Evolutionary conservation across 345 rosid species (phyloP), one percentile per base, ranked within the genome.

Genomic region (Sonneratia alba): DNA sequence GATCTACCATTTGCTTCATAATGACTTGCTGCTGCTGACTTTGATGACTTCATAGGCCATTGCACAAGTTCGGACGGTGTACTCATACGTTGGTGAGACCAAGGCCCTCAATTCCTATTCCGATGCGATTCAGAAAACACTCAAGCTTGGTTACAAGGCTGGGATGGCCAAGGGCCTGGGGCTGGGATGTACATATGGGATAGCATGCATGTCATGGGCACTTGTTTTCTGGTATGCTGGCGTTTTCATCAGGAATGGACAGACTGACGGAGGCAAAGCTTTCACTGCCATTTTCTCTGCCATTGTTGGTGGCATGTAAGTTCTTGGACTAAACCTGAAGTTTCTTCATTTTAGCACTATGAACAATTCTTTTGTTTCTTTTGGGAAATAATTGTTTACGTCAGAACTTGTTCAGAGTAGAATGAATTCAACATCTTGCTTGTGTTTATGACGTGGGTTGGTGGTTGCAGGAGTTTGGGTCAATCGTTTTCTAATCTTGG

Each of bases 111-210:
- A 83, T 80, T 80, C 92, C 14, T 95, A 90, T 79, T 92, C 98
- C 3, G 99, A 95, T 74, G 92, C 98, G 2, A 92, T 95, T 82
- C 99, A 95, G 68, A 90, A 90, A 74, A 92, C 97, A 0, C 82
- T 95, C 63, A 92, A 95, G 82, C 97, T 95, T 18, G 97, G 99
- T 49, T 95, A 95, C 78, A 95, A 92, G 82, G 99, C 99, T 27
- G 99, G 99, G 15, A 90, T 95, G 99, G 99, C 99, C 71, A 95
- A 95, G 83, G 99, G 99, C 6, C 84, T 95, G 81, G 99, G 99
- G 22, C 83, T 95, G 27, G 99, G 99, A 75, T 95, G 99, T 77
- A 95, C 99, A 0, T 95, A 89, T 75, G 99, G 99, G 45, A 95
- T 95, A 71, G 99, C 99, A 56, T 92, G 98, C 76, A 95, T 95